Evolutionary conservation across 805 yeast species (phyloP).

Genomic region (Schwanniomyces occidentalis): DNA sequence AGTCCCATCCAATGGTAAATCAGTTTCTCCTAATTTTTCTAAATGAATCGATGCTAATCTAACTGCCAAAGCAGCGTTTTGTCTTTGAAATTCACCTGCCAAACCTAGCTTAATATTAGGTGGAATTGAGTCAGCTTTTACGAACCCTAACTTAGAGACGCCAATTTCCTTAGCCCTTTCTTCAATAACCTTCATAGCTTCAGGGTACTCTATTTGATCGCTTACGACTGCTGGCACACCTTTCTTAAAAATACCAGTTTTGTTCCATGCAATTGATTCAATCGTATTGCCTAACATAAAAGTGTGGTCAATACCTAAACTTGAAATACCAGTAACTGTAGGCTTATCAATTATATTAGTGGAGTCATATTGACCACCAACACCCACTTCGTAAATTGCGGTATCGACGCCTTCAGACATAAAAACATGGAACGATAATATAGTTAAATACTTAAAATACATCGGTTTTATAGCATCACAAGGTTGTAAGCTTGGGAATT

Average conservation of each 20-base stretch:
- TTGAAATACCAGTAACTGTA: constrained; percentile 78
- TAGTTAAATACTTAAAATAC: constrained; percentile 87
- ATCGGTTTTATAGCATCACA: constrained; percentile 76
- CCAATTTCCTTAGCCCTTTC: constrained; percentile 69
- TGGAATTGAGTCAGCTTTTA: constrained; percentile 39
- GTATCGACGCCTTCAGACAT: constrained; percentile 86
- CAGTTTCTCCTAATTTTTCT: constrained; percentile 39
- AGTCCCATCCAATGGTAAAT: constrained; percentile 21
- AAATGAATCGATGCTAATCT: constrained; percentile 66
- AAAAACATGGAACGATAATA: constrained; percentile 89
- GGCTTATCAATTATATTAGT: constrained; percentile 85
- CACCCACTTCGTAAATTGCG: constrained; percentile 96
- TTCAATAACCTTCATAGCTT: constrained; percentile 55
- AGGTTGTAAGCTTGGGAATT: constrained; percentile 69
- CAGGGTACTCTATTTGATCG: constrained; percentile 52
- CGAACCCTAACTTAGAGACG: constrained; percentile 46
- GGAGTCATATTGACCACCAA: constrained; percentile 97
- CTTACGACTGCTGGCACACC: constrained; percentile 66
- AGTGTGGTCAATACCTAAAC: constrained; percentile 91
- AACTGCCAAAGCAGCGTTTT: constrained; percentile 87
- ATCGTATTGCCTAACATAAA: constrained; percentile 83
- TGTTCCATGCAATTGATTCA: constrained; percentile 92
- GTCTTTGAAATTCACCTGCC: constrained; percentile 79
- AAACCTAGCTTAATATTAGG: constrained; percentile 60
- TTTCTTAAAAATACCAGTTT: constrained; percentile 85